Conservation (phyloP, 345 rosid genomes). For the Citrus glauca region DNA sequence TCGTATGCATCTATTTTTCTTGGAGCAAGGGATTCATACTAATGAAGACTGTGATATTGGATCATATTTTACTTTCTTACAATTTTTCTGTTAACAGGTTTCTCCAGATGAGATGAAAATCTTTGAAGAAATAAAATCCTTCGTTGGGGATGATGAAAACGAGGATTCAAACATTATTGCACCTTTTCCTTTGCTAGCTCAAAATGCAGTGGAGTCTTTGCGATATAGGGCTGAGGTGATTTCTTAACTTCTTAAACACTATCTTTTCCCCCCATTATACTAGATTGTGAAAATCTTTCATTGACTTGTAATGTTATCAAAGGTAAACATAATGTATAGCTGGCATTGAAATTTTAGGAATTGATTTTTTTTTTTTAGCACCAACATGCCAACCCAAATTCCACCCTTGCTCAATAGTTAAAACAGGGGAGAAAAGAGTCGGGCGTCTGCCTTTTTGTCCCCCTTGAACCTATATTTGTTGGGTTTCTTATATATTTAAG, state of each 20-base stretch:
- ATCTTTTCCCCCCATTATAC: background rate
- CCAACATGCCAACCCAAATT: background rate
- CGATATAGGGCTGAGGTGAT: conserved; percentile 91
- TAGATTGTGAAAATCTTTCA: background rate
- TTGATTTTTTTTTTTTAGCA: background rate
- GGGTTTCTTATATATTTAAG: background rate
- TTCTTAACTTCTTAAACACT: background rate
- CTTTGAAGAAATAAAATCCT: conserved; percentile 69
- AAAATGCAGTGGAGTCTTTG: conserved; percentile 80
- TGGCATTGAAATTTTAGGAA: background rate
- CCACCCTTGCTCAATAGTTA: background rate
- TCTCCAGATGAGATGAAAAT: conserved; percentile 74
- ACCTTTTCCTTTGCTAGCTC: conserved; percentile 66
- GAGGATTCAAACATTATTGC: conserved; percentile 39
- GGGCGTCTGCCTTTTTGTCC: background rate
- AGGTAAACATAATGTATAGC: background rate
- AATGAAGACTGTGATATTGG: background rate
- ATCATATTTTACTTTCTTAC: conserved; percentile 6
- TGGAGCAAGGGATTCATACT: background rate
- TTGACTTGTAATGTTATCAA: background rate
- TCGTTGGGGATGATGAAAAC: conserved; percentile 56
- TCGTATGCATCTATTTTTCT: background rate
- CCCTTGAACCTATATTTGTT: background rate
- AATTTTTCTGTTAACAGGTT: conserved; percentile 44
- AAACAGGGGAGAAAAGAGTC: background rate